A percentile compares a stretch with the other conserved stretches of the same genome.
Conservation (phyloP, 1,139 yeast genomes). For the Torulaspora pretoriensis region DNA sequence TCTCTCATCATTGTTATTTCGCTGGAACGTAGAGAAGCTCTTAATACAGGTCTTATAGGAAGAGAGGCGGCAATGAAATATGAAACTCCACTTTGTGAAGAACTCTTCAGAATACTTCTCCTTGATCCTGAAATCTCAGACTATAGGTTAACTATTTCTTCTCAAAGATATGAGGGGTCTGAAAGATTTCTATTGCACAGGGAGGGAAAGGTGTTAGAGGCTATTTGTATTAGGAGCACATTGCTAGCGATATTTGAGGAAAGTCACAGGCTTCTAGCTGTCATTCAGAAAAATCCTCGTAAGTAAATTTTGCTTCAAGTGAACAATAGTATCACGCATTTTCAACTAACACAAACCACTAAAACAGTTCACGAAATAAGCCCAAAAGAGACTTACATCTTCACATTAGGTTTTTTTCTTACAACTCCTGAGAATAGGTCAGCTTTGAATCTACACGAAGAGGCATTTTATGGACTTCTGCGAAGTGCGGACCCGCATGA, state of each 20-base stretch:
- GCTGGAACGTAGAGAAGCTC: not conserved
- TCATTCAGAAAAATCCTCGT: conserved; percentile 9
- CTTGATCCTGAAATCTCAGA: conserved; percentile 1
- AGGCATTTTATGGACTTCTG: conserved; percentile 17
- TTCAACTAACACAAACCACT: not conserved
- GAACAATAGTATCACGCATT: not conserved
- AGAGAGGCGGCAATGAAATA: conserved; percentile 1
- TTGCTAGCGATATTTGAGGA: conserved; percentile 31
- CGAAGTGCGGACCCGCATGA: not conserved
- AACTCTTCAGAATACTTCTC: conserved; percentile 15
- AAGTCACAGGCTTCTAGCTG: conserved; percentile 28
- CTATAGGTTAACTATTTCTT: conserved; percentile 24
- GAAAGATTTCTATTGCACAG: conserved; percentile 20
- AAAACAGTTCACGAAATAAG: not conserved
- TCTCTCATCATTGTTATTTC: not conserved
- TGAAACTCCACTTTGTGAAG: conserved; percentile 12
- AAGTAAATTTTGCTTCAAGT: conserved; percentile 4
- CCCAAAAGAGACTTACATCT: conserved; percentile 9
- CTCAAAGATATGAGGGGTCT: conserved; percentile 22
- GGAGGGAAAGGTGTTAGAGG: conserved; percentile 24
- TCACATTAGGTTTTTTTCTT: conserved; percentile 40
- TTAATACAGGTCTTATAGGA: not conserved
- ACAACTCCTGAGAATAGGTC: conserved; percentile 42
- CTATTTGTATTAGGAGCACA: conserved; percentile 34
- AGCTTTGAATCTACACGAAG: conserved; percentile 34